phyloP scores from a whole-genome alignment of 192 early-diverging fungal species.

The Backusella macrospora region DNA sequence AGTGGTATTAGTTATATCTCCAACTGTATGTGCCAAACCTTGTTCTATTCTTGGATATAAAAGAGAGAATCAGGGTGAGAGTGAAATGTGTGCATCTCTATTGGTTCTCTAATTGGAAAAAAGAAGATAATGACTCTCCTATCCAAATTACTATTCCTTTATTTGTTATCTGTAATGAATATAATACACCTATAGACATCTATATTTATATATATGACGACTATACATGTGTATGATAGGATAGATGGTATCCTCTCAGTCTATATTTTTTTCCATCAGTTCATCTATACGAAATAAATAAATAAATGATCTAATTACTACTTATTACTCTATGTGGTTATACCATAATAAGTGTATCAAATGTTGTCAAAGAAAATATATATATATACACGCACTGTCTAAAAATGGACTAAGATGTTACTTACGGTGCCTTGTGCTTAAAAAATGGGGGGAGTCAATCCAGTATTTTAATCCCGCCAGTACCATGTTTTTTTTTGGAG shows the following conservation, averaged over 20 bases:
- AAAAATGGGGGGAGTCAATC: neutral
- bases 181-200: neutral
- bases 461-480: too few species aligned
- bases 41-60: neutral
- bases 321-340: neutral
- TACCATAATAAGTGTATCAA: neutral
- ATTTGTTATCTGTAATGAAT: neutral
- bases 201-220: too few species aligned
- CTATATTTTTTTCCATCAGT: too few species aligned
- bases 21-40: too few species aligned
- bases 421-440: too few species aligned
- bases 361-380: constrained; percentile 1
- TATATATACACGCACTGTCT: neutral
- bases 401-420: too few species aligned
- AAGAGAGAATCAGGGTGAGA: neutral
- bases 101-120: constrained; percentile 11
- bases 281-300: too few species aligned
- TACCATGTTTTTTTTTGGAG: too few species aligned
- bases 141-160: neutral
- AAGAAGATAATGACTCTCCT: neutral
- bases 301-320: neutral
- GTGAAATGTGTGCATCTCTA: neutral
- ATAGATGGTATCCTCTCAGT: too few species aligned
- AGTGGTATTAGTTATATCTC: neutral
- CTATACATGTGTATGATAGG: too few species aligned